Percentiles rank a stretch among this genome's conserved stretches.
Conservation (phyloP, 805 yeast genomes). For the Candida odintsovae region DNA sequence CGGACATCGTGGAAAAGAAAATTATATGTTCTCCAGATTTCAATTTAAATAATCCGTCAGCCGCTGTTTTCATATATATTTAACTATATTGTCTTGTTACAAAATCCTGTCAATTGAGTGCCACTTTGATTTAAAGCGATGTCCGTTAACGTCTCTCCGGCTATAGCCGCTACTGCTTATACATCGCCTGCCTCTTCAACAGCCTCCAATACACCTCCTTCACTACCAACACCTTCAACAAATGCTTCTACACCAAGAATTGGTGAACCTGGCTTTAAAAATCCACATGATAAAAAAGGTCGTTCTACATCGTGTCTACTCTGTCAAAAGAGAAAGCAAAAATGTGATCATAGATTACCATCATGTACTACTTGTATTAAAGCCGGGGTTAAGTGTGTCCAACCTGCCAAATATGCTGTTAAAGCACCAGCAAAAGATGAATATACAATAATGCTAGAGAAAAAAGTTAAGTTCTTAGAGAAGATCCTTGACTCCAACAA, state of each 20-base stretch:
- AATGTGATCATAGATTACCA: constrained; percentile 62
- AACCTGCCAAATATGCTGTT: constrained; percentile 53
- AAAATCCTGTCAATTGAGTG: no score
- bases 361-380: constrained; percentile 62
- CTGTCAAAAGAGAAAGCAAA: constrained; percentile 54
- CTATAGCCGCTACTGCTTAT: not conserved
- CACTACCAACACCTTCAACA: not conserved
- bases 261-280: constrained; percentile 11
- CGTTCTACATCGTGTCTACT: constrained; percentile 51
- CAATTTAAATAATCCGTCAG: not conserved
- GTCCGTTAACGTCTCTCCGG: not conserved
- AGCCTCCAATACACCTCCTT: constrained; percentile 1
- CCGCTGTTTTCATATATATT: not conserved
- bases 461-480: constrained; percentile 47
- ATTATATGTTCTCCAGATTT: not conserved
- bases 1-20: not conserved
- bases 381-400: constrained; percentile 56
- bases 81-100: not conserved
- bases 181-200: constrained; percentile 2
- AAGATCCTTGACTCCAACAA: constrained; percentile 33
- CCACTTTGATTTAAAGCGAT: not conserved
- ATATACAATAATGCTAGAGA: constrained; percentile 51
- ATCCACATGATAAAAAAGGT: constrained; percentile 41
- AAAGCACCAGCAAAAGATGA: constrained; percentile 45
- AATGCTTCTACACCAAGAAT: constrained; percentile 1